Conservation (phyloP, 768 basidiomycete genomes). For the Termitomyces sp. region DNA sequence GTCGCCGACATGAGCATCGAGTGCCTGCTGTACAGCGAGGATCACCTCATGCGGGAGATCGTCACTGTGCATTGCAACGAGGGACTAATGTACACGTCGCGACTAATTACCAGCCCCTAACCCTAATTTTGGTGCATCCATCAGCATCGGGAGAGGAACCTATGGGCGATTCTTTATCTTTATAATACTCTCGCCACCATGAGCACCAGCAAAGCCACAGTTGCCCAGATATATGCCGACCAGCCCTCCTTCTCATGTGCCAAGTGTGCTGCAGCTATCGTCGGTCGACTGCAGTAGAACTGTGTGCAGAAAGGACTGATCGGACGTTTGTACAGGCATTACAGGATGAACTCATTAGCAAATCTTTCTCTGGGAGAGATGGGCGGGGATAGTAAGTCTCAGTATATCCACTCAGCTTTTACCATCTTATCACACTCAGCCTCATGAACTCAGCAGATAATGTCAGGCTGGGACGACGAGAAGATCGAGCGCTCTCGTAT, state of each 20-base stretch:
- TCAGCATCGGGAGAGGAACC: background rate
- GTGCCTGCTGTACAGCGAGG: constrained; percentile 63
- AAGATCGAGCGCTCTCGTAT: constrained; percentile 71
- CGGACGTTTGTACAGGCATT: constrained; percentile 41
- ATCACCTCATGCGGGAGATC: constrained; percentile 65
- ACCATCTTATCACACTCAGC: constrained; percentile 28
- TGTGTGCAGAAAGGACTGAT: background rate
- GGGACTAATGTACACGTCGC: constrained; percentile 1
- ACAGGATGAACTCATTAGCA: constrained; percentile 83
- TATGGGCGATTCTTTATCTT: too few species aligned
- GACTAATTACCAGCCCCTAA: constrained; percentile 17
- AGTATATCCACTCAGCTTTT: background rate
- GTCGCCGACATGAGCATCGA: constrained; percentile 44
- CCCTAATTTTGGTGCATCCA: constrained; percentile 12
- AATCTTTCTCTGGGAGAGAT: constrained; percentile 78
- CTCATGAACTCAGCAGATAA: constrained; percentile 76
- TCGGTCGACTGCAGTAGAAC: constrained; percentile 26
- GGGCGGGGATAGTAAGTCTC: constrained; percentile 70
- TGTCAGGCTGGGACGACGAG: constrained; percentile 64
- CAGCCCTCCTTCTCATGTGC: constrained; percentile 66
- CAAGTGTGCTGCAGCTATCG: constrained; percentile 66
- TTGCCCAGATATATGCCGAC: constrained; percentile 55
- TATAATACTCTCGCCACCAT: background rate
- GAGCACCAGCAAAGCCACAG: constrained; percentile 28
- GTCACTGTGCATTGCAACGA: constrained; percentile 31